Evolutionary conservation across 345 rosid species (phyloP).

Genomic region (Arabidopsis thaliana): TAIR10.1 NC_003071.7:14551501-14552000

Average conservation of each 20-base stretch:
- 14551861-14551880: no score
- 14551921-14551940: conserved; percentile 45
- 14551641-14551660: neutral
- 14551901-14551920: neutral
- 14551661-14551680: neutral
- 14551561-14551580: conserved; percentile 59
- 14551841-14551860: neutral
- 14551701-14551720: conserved; percentile 10
- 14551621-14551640: neutral
- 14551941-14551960: conserved; percentile 47
- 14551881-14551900: neutral
- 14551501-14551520: conserved; percentile 58
- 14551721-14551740: conserved; percentile 43
- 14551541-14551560: conserved; percentile 38
- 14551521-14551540: conserved; percentile 45
- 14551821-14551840: neutral
- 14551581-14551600: conserved; percentile 64
- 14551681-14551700: neutral
- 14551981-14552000: conserved; percentile 50
- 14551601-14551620: conserved; percentile 66
- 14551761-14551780: conserved; percentile 44
- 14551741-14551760: conserved; percentile 46
- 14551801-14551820: conserved; percentile 47
- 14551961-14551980: conserved; percentile 48
- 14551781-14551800: conserved; percentile 45